phyloP scores from a whole-genome alignment of 345 rosid genomes.

The Citrus hindsii region DNA sequence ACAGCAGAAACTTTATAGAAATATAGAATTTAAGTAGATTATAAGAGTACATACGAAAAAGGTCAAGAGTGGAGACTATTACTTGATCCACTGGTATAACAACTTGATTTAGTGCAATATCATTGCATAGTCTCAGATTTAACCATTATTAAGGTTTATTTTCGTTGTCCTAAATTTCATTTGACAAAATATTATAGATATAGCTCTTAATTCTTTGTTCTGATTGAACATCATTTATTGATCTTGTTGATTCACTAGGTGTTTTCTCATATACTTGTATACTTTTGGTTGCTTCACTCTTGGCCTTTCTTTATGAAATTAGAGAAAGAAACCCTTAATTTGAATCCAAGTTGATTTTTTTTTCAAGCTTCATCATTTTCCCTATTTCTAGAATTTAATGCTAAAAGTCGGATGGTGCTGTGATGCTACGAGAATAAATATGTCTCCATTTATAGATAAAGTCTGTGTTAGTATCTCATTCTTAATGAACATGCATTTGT shows the following conservation, averaged over 20 bases:
- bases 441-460: neutral
- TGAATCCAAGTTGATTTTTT: neutral
- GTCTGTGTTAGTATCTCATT: neutral
- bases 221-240: neutral
- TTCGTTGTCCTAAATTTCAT: neutral
- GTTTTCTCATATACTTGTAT: neutral
- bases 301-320: neutral
- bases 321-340: neutral
- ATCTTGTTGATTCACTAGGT: neutral
- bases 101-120: neutral
- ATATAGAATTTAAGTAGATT: neutral
- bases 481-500: neutral
- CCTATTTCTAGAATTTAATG: neutral
- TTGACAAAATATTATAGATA: neutral
- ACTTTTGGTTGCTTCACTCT: neutral
- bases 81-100: neutral
- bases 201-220: neutral
- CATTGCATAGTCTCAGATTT: neutral
- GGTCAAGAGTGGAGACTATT: neutral
- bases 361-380: neutral
- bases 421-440: neutral
- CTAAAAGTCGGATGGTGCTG: neutral
- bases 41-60: neutral
- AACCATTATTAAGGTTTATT: neutral
- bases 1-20: neutral